Evolutionary conservation across 2,329 filamentous ascomycete species (phyloP).

Genomic region (Neoscytalidium dimidiatum): DNA sequence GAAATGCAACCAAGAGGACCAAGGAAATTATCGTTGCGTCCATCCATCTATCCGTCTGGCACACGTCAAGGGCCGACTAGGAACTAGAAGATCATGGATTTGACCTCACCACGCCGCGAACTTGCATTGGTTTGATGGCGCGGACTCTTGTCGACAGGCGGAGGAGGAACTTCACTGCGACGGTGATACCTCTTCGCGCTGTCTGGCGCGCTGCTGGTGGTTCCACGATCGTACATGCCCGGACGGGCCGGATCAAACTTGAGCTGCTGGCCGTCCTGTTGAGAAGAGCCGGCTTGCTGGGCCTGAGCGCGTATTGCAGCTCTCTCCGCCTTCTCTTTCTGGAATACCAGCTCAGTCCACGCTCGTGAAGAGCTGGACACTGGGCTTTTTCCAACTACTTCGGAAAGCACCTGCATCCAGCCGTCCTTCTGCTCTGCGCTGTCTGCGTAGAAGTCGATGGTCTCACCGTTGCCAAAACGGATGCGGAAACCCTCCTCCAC

Average conservation of each 20-base stretch:
- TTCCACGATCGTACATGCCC: slow-evolving; percentile 25
- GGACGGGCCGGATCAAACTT: slow-evolving; percentile 23
- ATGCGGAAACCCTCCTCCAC: slow-evolving; percentile 99
- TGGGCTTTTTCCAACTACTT: slow-evolving; percentile 63
- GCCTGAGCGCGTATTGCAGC: slow-evolving; percentile 24
- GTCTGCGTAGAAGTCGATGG: slow-evolving; percentile 98
- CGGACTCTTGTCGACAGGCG: slow-evolving; percentile 35
- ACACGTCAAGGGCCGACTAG: neutral
- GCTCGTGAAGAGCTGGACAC: slow-evolving; percentile 49
- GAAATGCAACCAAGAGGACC: slow-evolving; percentile 8
- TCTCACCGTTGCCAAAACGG: slow-evolving; percentile 95
- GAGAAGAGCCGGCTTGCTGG: slow-evolving; percentile 26
- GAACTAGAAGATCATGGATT: slow-evolving; percentile 44
- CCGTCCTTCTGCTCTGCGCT: slow-evolving; percentile 82
- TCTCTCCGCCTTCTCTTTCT: slow-evolving; percentile 41
- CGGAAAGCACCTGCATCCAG: slow-evolving; percentile 88
- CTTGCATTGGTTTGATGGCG: slow-evolving; percentile 23
- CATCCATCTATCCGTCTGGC: neutral
- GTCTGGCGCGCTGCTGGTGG: slow-evolving; percentile 19
- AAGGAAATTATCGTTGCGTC: slow-evolving; percentile 13
- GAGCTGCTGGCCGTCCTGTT: slow-evolving; percentile 34
- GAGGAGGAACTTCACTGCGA: slow-evolving; percentile 29
- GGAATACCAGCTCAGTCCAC: slow-evolving; percentile 65
- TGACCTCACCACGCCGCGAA: slow-evolving; percentile 37
- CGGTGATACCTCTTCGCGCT: slow-evolving; percentile 28